A percentile compares a stretch with the other conserved stretches of the same genome.
Conservation (phyloP, 106 monocot species). For the Gastrodia elata region DNA sequence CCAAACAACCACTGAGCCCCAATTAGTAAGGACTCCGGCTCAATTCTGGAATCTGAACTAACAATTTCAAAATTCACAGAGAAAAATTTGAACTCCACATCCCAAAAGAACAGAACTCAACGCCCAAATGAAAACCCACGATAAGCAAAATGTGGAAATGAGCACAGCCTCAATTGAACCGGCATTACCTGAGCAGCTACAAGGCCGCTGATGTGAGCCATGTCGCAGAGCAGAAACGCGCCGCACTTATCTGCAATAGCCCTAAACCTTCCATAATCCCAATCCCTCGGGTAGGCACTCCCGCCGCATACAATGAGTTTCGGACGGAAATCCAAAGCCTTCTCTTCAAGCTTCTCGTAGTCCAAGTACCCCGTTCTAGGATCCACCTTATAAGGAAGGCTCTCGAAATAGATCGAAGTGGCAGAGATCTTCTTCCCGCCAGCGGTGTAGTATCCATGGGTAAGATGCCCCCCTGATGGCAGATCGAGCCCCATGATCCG, state of each 20-base stretch:
- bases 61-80: not conserved
- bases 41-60: not conserved
- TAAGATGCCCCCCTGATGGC: conserved; percentile 78
- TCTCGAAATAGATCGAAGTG: conserved; percentile 85
- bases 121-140: not conserved
- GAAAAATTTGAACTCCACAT: not conserved
- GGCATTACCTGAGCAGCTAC: conserved; percentile 70
- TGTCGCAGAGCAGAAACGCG: conserved; percentile 70
- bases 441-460: conserved; percentile 77
- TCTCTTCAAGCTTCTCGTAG: conserved; percentile 88
- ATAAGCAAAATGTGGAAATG: not conserved
- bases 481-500: conserved; percentile 86
- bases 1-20: not conserved
- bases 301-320: conserved; percentile 83
- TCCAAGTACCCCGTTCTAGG: conserved; percentile 55
- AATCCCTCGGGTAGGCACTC: conserved; percentile 83
- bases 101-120: not conserved
- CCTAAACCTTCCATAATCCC: conserved; percentile 63
- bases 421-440: conserved; percentile 90
- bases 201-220: conserved; percentile 87
- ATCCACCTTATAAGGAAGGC: conserved; percentile 79
- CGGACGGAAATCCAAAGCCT: conserved; percentile 76
- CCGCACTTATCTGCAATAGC: conserved; percentile 66
- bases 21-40: not conserved
- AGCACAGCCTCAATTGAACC: not conserved